Evolutionary conservation across 371 early-diverging fungal species (phyloP).

Genomic region (Mucor lusitanicus): DNA sequence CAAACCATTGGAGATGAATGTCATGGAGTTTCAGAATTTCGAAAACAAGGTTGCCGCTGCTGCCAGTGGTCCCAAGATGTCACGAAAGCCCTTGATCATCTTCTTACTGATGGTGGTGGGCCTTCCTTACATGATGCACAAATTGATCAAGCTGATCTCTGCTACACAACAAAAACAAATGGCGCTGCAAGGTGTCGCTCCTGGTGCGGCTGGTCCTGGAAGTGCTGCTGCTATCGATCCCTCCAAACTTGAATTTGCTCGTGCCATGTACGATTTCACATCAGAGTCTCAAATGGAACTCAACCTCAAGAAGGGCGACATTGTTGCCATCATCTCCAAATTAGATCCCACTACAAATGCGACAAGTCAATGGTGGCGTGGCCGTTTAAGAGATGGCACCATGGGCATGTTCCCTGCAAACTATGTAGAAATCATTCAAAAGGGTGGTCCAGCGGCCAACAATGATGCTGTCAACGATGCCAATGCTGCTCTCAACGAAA

Average conservation of each 20-base stretch:
- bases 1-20: slow-evolving; percentile 58
- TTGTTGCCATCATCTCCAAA: slow-evolving; percentile 81
- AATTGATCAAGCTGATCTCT: slow-evolving; percentile 74
- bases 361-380: slow-evolving; percentile 91
- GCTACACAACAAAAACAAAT: slow-evolving; percentile 33
- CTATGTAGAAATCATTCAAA: slow-evolving; percentile 67
- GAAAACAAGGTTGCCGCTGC: slow-evolving; percentile 36
- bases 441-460: slow-evolving; percentile 8
- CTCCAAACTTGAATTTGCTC: slow-evolving; percentile 83
- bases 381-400: slow-evolving; percentile 77
- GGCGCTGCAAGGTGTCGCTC: slow-evolving; percentile 7
- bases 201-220: not conserved
- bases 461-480: slow-evolving; percentile 3
- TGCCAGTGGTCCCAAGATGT: slow-evolving; percentile 44
- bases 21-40: slow-evolving; percentile 70
- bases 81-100: slow-evolving; percentile 76
- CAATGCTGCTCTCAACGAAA: not conserved
- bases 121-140: slow-evolving; percentile 91
- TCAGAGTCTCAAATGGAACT: slow-evolving; percentile 80
- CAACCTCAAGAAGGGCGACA: slow-evolving; percentile 80
- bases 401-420: slow-evolving; percentile 92
- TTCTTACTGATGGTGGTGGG: slow-evolving; percentile 88
- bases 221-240: slow-evolving; percentile 26
- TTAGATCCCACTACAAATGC: slow-evolving; percentile 71
- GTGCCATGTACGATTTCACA: slow-evolving; percentile 84